Percentiles rank a stretch among this genome's conserved stretches.
These are phyloP conservation scores for Fusarium compactum DNA, from an alignment of 2,329 filamentous ascomycete genomes.

Conservation along the genomic window DNA sequence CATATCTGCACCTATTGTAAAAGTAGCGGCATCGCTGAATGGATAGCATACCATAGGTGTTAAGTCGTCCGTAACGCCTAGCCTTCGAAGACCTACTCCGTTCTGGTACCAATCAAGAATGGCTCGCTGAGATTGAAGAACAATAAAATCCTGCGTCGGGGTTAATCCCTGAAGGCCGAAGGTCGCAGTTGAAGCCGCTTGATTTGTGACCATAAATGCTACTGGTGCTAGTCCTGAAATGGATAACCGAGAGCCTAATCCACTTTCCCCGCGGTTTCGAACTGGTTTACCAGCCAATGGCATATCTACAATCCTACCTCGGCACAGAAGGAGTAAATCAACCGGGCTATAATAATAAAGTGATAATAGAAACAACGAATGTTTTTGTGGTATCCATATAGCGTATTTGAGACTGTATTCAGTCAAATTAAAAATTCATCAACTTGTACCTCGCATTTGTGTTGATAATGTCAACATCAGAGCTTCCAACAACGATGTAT, in stretches of 20 bases:
- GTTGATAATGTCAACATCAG: neutral
- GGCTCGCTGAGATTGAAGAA: neutral
- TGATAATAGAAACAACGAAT: neutral
- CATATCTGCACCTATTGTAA: too few species aligned
- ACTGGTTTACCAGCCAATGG: neutral
- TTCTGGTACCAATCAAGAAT: too few species aligned
- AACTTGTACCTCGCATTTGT: neutral
- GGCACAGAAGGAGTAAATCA: neutral
- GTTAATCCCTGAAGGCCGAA: neutral
- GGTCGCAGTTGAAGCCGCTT: too few species aligned
- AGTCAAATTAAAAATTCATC: neutral
- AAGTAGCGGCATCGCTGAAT: too few species aligned
- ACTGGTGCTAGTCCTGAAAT: neutral
- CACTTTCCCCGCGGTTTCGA: neutral
- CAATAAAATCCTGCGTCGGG: too few species aligned
- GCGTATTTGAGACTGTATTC: neutral
- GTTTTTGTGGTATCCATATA: neutral
- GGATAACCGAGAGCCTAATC: neutral
- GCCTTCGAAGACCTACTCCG: too few species aligned
- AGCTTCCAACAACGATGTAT: slow-evolving; percentile 45
- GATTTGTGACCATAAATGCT: neutral
- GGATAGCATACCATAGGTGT: too few species aligned
- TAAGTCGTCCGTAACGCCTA: too few species aligned
- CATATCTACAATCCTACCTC: neutral
- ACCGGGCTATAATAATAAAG: neutral